Evolutionary conservation across 2,329 filamentous ascomycete genomes (phyloP).

Genomic region (Diplodia mutila): DNA sequence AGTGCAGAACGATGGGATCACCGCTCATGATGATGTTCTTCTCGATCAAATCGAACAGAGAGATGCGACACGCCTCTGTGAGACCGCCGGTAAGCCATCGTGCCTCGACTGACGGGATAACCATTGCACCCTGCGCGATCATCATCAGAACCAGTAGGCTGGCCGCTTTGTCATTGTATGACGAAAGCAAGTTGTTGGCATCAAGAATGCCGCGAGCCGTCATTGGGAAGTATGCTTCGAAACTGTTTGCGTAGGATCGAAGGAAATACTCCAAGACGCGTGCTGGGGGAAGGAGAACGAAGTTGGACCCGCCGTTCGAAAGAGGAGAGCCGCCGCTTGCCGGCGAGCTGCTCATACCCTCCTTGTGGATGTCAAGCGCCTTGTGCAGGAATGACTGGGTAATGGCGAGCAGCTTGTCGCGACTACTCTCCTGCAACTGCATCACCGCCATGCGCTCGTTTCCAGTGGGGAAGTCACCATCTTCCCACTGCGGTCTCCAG

Average conservation of each 20-base stretch:
- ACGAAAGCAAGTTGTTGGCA: slow-evolving; percentile 67
- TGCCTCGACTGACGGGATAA: slow-evolving; percentile 67
- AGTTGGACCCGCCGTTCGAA: slow-evolving; percentile 60
- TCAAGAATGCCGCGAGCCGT: slow-evolving; percentile 64
- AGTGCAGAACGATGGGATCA: slow-evolving; percentile 66
- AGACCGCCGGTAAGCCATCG: slow-evolving; percentile 68
- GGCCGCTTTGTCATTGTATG: slow-evolving; percentile 65
- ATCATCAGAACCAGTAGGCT: slow-evolving; percentile 70
- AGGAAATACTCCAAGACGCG: slow-evolving; percentile 70
- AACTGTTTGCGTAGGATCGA: slow-evolving; percentile 66
- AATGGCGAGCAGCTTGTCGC: slow-evolving; percentile 72
- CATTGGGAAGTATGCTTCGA: slow-evolving; percentile 68
- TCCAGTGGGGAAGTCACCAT: slow-evolving; percentile 49
- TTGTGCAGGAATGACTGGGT: slow-evolving; percentile 72
- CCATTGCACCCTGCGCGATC: slow-evolving; percentile 71
- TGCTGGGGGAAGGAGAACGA: slow-evolving; percentile 67
- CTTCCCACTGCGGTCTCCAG: slow-evolving; percentile 56
- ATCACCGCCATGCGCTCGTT: slow-evolving; percentile 53
- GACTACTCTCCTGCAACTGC: slow-evolving; percentile 58
- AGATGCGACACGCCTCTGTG: slow-evolving; percentile 72
- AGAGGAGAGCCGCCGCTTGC: slow-evolving; percentile 50
- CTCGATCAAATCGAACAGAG: slow-evolving; percentile 72
- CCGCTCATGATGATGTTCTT: slow-evolving; percentile 70
- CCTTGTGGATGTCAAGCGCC: slow-evolving; percentile 68
- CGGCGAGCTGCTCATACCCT: slow-evolving; percentile 48